These are phyloP conservation scores for Chytriomyces sp. DNA, from an alignment of 192 early-diverging fungal genomes.

Conservation along the genomic window DNA sequence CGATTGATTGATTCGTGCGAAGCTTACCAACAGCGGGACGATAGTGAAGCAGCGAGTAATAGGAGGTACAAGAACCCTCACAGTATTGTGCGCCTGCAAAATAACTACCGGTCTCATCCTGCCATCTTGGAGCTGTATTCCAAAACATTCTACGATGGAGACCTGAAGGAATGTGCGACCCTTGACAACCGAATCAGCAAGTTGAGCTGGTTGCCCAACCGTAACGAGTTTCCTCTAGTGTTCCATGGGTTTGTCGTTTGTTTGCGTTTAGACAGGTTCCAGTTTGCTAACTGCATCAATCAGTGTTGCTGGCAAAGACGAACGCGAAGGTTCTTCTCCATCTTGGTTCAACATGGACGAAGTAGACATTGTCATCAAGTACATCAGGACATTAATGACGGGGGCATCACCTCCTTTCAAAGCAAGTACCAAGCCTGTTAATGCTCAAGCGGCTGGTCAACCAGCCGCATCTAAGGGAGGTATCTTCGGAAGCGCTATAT, in stretches of 20 bases:
- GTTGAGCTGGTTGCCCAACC: conserved; percentile 23
- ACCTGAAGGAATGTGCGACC: neutral
- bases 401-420: conserved; percentile 10
- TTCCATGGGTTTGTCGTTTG: conserved; percentile 24
- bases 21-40: neutral
- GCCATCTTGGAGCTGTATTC: conserved; percentile 30
- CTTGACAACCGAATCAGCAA: neutral
- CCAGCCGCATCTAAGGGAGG: neutral
- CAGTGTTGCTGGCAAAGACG: conserved; percentile 30
- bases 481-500: neutral
- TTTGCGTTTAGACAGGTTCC: neutral
- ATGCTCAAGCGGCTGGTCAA: neutral
- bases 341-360: conserved; percentile 39
- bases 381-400: conserved; percentile 2
- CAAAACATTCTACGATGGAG: conserved; percentile 29
- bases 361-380: conserved; percentile 16
- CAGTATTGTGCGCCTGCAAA: conserved; percentile 11
- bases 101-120: conserved; percentile 37
- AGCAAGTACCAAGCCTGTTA: neutral
- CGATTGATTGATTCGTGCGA: neutral
- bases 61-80: conserved; percentile 10
- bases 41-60: no score
- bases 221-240: conserved; percentile 28
- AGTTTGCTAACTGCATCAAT: neutral
- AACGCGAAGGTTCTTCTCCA: conserved; percentile 25